Evolutionary conservation across 2,329 filamentous ascomycete genomes (phyloP).

Genomic region (Claviceps lovelessii): DNA sequence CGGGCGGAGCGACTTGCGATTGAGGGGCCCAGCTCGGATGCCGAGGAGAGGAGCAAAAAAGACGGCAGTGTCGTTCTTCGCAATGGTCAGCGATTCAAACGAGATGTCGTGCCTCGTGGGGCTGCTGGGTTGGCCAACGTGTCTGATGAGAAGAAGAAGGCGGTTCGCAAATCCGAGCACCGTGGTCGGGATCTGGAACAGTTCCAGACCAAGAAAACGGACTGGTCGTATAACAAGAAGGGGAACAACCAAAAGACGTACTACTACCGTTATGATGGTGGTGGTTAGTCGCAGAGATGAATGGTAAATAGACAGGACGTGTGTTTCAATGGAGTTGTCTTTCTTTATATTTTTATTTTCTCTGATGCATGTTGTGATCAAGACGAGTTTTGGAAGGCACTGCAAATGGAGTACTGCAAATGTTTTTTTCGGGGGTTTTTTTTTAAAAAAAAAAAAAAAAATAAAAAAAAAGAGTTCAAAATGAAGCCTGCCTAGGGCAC

Average conservation of each 20-base stretch:
- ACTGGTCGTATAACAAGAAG: constrained; percentile 57
- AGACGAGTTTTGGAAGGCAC: too few relatives aligned
- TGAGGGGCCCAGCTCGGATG: constrained; percentile 24
- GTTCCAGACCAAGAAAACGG: constrained; percentile 45
- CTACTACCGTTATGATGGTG: constrained; percentile 35
- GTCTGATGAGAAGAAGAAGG: constrained; percentile 58
- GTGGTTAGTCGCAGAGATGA: constrained; percentile 21
- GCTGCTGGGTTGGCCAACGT: constrained; percentile 69
- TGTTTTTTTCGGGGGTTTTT: too few relatives aligned
- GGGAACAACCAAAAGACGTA: constrained; percentile 58
- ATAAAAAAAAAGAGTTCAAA: too few relatives aligned
- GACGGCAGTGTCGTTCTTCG: constrained; percentile 9
- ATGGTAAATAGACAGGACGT: constrained; percentile 1
- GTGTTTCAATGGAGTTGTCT: neutral
- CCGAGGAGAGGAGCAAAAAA: constrained; percentile 21
- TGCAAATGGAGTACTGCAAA: too few relatives aligned
- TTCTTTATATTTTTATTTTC: neutral
- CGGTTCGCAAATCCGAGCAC: constrained; percentile 52
- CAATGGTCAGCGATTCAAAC: constrained; percentile 24
- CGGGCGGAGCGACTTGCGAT: constrained; percentile 53
- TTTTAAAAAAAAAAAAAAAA: too few relatives aligned
- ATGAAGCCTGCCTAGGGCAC: too few relatives aligned
- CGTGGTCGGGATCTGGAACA: constrained; percentile 52
- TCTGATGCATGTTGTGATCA: too few relatives aligned
- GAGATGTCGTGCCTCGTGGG: constrained; percentile 49